phyloP scores from a whole-genome alignment of 495 filamentous ascomycete genomes.

The Penicillium manginii region DNA sequence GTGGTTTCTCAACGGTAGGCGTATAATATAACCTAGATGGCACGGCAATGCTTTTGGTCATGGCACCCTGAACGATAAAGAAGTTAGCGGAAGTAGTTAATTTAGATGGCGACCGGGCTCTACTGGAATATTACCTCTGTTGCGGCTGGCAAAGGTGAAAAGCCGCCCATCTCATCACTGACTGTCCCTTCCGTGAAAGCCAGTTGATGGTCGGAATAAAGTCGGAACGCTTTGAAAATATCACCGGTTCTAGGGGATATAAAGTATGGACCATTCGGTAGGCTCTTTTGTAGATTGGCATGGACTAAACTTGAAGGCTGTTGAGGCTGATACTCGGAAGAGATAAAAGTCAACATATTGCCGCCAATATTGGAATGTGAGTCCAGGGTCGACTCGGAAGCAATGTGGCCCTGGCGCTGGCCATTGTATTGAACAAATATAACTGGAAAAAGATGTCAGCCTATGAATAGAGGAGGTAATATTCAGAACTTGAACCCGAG shows the following conservation, averaged over 20 bases:
- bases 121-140: conserved; percentile 26
- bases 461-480: not conserved
- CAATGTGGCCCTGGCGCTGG: conserved; percentile 3
- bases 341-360: conserved; percentile 14
- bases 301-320: conserved; percentile 4
- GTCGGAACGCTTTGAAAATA: conserved; percentile 42
- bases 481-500: conserved; percentile 7
- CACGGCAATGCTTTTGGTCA: conserved; percentile 37
- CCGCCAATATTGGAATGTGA: not conserved
- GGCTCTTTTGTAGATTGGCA: conserved; percentile 8
- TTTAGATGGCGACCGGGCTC: conserved; percentile 1
- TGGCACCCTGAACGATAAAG: conserved; percentile 14
- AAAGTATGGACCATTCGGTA: conserved; percentile 55
- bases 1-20: conserved; percentile 30
- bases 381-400: conserved; percentile 3
- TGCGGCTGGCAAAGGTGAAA: conserved; percentile 40
- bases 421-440: conserved; percentile 15
- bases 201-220: conserved; percentile 46
- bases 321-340: conserved; percentile 7
- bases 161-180: conserved; percentile 39
- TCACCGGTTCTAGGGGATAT: conserved; percentile 39
- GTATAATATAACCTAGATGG: conserved; percentile 49
- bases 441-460: conserved; percentile 6
- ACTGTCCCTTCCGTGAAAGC: conserved; percentile 42
- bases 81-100: not conserved